Conservation (phyloP, 768 basidiomycete genomes). For the Serendipita sp. region DNA sequence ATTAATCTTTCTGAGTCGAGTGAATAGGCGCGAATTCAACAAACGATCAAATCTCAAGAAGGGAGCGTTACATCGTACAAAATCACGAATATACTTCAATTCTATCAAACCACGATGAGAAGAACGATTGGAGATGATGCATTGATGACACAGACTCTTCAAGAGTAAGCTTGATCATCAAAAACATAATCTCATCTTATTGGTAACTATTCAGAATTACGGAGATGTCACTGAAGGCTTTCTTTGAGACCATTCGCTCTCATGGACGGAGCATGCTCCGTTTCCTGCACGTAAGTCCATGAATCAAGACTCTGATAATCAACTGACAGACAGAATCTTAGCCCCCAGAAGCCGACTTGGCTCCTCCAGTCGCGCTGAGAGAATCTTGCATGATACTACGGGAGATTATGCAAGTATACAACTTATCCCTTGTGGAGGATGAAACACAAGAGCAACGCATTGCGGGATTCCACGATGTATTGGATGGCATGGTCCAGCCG, state of each 20-base stretch:
- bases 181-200: neutral
- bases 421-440: slow-evolving; percentile 65
- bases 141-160: slow-evolving; percentile 53
- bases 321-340: slow-evolving; percentile 10
- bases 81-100: slow-evolving; percentile 87
- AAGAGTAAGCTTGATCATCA: slow-evolving; percentile 41
- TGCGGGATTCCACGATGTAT: slow-evolving; percentile 48
- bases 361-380: slow-evolving; percentile 63
- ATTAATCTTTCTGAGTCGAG: neutral
- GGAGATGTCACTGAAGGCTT: slow-evolving; percentile 62
- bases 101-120: slow-evolving; percentile 85
- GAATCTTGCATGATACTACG: slow-evolving; percentile 73
- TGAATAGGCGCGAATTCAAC: slow-evolving; percentile 70
- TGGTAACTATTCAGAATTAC: slow-evolving; percentile 46
- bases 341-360: slow-evolving; percentile 43
- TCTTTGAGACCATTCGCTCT: slow-evolving; percentile 74
- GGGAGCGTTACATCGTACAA: slow-evolving; percentile 85
- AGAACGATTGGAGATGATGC: slow-evolving; percentile 82
- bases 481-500: slow-evolving; percentile 78
- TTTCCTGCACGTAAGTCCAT: slow-evolving; percentile 27
- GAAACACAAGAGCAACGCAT: slow-evolving; percentile 25
- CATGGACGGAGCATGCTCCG: slow-evolving; percentile 51
- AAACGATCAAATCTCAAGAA: slow-evolving; percentile 87
- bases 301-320: neutral
- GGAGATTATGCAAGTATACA: slow-evolving; percentile 80